phyloP scores from a whole-genome alignment of 192 early-diverging fungal genomes.

The Paraglomus brasilianum region DNA sequence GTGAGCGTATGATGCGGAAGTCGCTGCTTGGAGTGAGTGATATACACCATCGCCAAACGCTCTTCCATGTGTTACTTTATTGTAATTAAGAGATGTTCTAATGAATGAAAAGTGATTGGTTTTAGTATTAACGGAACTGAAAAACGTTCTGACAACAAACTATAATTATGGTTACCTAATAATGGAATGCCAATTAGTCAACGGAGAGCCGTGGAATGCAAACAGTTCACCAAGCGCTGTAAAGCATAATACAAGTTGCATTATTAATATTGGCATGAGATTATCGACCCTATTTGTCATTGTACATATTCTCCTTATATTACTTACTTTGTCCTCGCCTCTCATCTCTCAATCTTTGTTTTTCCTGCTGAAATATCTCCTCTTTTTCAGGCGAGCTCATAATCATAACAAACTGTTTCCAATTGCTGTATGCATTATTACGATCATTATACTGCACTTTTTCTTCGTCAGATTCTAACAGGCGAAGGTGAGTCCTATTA shows the following conservation, averaged over 20 bases:
- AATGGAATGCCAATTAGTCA: conserved; percentile 49
- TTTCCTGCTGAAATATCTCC: conserved; percentile 37
- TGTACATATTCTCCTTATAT: too few species aligned
- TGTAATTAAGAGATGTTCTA: conserved; percentile 40
- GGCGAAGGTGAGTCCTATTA: conserved; percentile 43
- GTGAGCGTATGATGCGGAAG: conserved; percentile 37
- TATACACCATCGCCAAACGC: conserved; percentile 49
- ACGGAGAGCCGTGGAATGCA: conserved; percentile 32
- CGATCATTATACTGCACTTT: conserved; percentile 41
- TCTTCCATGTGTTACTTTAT: conserved; percentile 43
- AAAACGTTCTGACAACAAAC: background rate
- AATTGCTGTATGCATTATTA: conserved; percentile 10
- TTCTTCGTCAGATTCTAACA: conserved; percentile 38
- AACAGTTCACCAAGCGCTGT: conserved; percentile 31
- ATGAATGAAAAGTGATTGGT: too few species aligned
- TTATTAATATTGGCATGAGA: background rate
- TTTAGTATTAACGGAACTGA: too few species aligned
- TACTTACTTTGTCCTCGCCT: conserved; percentile 20
- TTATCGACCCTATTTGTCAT: background rate
- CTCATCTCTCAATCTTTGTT: conserved; percentile 22
- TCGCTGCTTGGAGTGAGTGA: conserved; percentile 35
- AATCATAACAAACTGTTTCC: conserved; percentile 42
- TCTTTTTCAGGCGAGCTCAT: conserved; percentile 50
- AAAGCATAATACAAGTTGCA: background rate
- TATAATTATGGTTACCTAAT: conserved; percentile 26